phyloP scores from a whole-genome alignment of 257 asterid species.

The Jacaranda copaia region DNA sequence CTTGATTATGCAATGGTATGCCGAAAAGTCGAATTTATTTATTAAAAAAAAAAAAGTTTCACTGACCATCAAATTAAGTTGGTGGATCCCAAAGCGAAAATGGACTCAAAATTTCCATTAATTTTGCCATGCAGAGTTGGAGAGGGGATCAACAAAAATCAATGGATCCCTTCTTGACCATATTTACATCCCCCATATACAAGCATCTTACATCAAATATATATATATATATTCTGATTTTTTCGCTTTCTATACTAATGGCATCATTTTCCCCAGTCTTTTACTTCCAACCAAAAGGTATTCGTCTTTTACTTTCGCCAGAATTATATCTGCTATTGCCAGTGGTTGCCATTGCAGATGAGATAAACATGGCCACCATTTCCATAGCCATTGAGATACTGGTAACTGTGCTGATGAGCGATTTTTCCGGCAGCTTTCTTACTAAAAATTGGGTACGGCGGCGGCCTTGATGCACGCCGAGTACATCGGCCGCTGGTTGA shows the following conservation, averaged over 20 bases:
- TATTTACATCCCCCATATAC: slow-evolving; percentile 16
- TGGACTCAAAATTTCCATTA: slow-evolving; percentile 30
- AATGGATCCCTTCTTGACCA: slow-evolving; percentile 35
- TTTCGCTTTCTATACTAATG: background rate
- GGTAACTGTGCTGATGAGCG: slow-evolving; percentile 44
- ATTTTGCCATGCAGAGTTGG: slow-evolving; percentile 23
- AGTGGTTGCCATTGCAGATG: slow-evolving; percentile 58
- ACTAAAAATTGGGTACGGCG: slow-evolving; percentile 44
- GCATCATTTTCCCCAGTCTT: background rate
- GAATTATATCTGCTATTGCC: slow-evolving; percentile 50
- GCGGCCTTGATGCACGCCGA: slow-evolving; percentile 48
- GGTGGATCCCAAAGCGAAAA: slow-evolving; percentile 34
- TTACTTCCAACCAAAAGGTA: background rate
- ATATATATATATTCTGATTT: no score
- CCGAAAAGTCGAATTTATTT: no score
- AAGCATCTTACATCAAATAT: slow-evolving; percentile 40
- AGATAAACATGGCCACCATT: slow-evolving; percentile 53
- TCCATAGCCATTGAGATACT: slow-evolving; percentile 42
- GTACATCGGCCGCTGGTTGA: slow-evolving; percentile 30
- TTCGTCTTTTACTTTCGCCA: slow-evolving; percentile 24
- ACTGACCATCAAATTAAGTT: slow-evolving; percentile 30
- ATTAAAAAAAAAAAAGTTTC: background rate
- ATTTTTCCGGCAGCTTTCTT: slow-evolving; percentile 49
- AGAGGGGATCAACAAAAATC: slow-evolving; percentile 42
- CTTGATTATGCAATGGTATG: background rate